These are phyloP conservation scores for Pichia terricola DNA, from an alignment of 1,139 yeast genomes.

Conservation along the genomic window DNA sequence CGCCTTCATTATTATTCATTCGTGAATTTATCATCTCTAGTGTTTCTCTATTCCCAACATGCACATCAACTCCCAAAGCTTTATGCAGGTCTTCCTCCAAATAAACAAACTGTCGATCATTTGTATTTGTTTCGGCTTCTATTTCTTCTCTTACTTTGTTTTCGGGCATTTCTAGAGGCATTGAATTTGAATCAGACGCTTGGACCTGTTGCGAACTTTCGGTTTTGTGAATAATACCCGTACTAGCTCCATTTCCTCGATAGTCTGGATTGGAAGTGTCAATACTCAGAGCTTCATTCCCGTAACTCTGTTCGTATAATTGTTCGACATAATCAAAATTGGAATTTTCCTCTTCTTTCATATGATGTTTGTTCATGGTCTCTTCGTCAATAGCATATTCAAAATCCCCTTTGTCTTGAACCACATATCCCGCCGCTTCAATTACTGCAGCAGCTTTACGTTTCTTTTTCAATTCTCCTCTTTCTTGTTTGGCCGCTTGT, in stretches of 20 bases:
- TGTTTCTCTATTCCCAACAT: conserved; percentile 5
- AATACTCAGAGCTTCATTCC: conserved; percentile 12
- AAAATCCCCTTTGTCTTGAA: conserved; percentile 19
- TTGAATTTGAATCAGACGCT: too few relatives aligned
- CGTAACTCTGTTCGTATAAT: conserved; percentile 23
- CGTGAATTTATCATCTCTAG: conserved; percentile 4
- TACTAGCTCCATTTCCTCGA: conserved; percentile 14
- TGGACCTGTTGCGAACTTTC: too few relatives aligned
- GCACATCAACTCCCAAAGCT: conserved; percentile 5
- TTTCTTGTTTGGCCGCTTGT: conserved; percentile 56
- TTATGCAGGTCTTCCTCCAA: too few relatives aligned
- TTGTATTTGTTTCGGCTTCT: too few relatives aligned
- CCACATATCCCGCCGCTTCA: conserved; percentile 18
- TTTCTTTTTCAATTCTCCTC: conserved; percentile 43
- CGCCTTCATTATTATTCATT: too few relatives aligned
- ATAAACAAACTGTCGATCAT: too few relatives aligned
- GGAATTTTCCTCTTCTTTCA: not conserved
- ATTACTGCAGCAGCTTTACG: not conserved
- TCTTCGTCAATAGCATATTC: conserved; percentile 2
- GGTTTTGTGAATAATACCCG: not conserved
- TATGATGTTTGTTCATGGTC: not conserved
- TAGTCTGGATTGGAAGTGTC: conserved; percentile 20
- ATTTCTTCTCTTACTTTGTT: too few relatives aligned
- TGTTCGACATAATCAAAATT: conserved; percentile 22
- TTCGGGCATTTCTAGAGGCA: too few relatives aligned